These are phyloP conservation scores for Globisporangium okanoganense DNA, from an alignment of 352 stramenopile species.

Conservation along the genomic window DNA sequence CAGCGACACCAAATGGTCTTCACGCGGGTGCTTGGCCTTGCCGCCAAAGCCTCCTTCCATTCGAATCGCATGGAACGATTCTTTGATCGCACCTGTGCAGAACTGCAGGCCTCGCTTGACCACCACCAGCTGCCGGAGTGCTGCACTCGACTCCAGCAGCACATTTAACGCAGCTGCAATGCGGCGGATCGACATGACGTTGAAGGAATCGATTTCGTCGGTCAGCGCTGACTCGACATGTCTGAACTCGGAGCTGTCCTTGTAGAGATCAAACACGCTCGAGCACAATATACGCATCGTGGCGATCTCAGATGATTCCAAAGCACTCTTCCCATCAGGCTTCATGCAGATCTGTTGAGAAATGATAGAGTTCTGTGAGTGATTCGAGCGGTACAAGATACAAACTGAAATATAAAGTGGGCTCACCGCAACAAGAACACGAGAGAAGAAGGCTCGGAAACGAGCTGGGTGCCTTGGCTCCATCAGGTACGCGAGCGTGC, in stretches of 20 bases:
- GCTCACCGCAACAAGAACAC: conserved; percentile 32
- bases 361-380: not conserved
- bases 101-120: conserved; percentile 36
- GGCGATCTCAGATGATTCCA: conserved; percentile 18
- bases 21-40: conserved; percentile 23
- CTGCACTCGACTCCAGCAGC: conserved; percentile 29
- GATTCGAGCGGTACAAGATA: not conserved
- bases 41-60: conserved; percentile 44
- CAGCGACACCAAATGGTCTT: conserved; percentile 35
- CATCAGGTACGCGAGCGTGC: conserved; percentile 19
- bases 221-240: not conserved
- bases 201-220: not conserved
- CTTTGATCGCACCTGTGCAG: conserved; percentile 31
- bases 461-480: conserved; percentile 23
- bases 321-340: not conserved
- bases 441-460: conserved; percentile 39
- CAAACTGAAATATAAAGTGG: not conserved
- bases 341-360: conserved; percentile 5
- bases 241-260: conserved; percentile 21
- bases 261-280: conserved; percentile 36
- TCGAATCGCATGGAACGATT: conserved; percentile 42
- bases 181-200: conserved; percentile 5
- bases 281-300: conserved; percentile 26
- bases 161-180: conserved; percentile 34
- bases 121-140: conserved; percentile 25